Evolutionary conservation across 192 early-diverging fungal species (phyloP).

Genomic region (Linnemannia elongata): DNA sequence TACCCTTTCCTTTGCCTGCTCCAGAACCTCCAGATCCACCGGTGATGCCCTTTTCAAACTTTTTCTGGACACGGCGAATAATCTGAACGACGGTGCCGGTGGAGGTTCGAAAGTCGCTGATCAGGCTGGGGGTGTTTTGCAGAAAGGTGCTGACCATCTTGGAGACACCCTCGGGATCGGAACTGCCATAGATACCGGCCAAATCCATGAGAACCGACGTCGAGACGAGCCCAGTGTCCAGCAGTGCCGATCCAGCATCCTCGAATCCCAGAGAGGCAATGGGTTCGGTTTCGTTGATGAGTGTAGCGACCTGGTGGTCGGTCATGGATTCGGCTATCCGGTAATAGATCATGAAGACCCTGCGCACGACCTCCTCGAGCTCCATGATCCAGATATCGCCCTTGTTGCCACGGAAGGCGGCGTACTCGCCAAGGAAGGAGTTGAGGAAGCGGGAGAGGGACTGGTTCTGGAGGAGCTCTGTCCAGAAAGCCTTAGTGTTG

Average conservation of each 20-base stretch:
- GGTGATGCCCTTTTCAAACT: slow-evolving; percentile 43
- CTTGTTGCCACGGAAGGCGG: slow-evolving; percentile 42
- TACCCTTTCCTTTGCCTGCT: slow-evolving; percentile 62
- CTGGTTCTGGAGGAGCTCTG: slow-evolving; percentile 29
- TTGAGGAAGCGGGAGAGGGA: slow-evolving; percentile 45
- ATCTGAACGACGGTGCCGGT: slow-evolving; percentile 62
- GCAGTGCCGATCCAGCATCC: slow-evolving; percentile 35
- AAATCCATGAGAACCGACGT: slow-evolving; percentile 66
- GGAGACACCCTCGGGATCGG: slow-evolving; percentile 54
- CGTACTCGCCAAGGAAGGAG: slow-evolving; percentile 54
- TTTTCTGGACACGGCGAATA: slow-evolving; percentile 60
- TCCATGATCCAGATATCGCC: slow-evolving; percentile 38
- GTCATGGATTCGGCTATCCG: slow-evolving; percentile 46
- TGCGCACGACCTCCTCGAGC: slow-evolving; percentile 42
- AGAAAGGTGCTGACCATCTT: slow-evolving; percentile 58
- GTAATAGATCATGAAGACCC: slow-evolving; percentile 49
- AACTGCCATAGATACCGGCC: slow-evolving; percentile 59
- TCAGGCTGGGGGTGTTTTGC: slow-evolving; percentile 60
- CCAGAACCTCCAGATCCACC: slow-evolving; percentile 48
- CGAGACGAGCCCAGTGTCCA: slow-evolving; percentile 43
- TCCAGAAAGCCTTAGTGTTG: slow-evolving; percentile 40
- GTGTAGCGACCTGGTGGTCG: not conserved
- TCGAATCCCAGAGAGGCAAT: slow-evolving; percentile 1
- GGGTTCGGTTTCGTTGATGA: slow-evolving; percentile 6
- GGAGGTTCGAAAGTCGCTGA: slow-evolving; percentile 60